phyloP scores from a whole-genome alignment of 305 asterid species.

The Solanum hybrid region DNA sequence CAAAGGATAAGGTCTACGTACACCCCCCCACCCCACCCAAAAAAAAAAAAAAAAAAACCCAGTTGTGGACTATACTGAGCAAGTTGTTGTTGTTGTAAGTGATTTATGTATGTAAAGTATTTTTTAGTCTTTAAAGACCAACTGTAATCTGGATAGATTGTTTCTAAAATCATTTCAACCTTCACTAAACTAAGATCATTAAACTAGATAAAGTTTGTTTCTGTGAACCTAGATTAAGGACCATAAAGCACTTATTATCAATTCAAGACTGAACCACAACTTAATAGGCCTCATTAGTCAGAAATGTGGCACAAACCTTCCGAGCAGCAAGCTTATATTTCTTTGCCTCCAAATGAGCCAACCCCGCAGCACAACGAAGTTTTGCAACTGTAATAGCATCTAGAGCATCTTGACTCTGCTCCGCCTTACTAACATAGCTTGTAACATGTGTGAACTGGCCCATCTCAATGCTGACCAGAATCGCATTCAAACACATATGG shows the following conservation, averaged over 20 bases:
- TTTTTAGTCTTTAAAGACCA: neutral
- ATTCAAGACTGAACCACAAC: neutral
- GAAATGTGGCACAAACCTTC: slow-evolving; percentile 43
- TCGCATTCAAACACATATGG: slow-evolving; percentile 86
- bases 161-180: neutral
- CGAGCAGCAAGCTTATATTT: slow-evolving; percentile 93
- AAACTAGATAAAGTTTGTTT: neutral
- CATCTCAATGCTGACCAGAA: slow-evolving; percentile 90
- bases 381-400: slow-evolving; percentile 63
- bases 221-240: neutral
- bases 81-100: neutral
- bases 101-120: neutral
- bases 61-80: neutral
- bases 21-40: neutral
- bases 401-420: slow-evolving; percentile 65
- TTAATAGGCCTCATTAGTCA: neutral
- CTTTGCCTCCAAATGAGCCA: slow-evolving; percentile 70
- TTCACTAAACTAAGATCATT: neutral
- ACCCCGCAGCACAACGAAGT: slow-evolving; percentile 81
- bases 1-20: neutral
- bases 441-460: slow-evolving; percentile 91
- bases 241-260: neutral
- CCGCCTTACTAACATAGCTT: slow-evolving; percentile 85
- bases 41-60: neutral
- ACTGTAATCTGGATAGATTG: neutral